Conservation (phyloP, 306 rosid species). For the Quercus engelmannii region DNA sequence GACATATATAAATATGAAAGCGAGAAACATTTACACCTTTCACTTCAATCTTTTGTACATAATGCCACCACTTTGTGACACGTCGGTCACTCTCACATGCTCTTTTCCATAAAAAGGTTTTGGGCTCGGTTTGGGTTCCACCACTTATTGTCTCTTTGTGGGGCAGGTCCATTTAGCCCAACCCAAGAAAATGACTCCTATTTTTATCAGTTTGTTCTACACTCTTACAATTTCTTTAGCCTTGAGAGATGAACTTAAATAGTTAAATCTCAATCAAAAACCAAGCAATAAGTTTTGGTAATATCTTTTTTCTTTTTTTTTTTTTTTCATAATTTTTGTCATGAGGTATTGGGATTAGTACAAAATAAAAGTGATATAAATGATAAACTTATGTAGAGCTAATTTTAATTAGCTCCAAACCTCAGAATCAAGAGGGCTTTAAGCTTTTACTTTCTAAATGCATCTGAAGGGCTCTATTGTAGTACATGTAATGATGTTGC, state of each 20-base stretch:
- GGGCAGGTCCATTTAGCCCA: neutral
- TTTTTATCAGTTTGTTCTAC: neutral
- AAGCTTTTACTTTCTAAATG: neutral
- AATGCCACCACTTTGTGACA: constrained; percentile 17
- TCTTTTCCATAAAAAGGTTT: constrained; percentile 24
- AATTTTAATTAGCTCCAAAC: no score
- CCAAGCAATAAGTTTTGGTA: no score
- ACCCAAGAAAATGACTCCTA: constrained; percentile 12
- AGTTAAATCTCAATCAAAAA: no score
- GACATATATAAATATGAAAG: neutral
- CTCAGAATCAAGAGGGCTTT: neutral
- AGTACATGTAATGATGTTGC: neutral
- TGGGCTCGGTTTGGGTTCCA: constrained; percentile 7
- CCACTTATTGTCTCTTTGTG: constrained; percentile 21
- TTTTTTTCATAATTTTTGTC: no score
- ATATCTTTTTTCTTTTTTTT: no score
- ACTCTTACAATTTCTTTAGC: neutral
- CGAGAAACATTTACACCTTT: neutral
- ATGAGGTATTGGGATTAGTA: no score
- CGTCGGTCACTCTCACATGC: constrained; percentile 14
- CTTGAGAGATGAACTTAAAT: neutral
- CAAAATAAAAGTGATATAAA: neutral
- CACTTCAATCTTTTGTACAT: neutral
- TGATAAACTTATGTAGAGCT: no score
- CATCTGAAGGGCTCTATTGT: neutral